Percentiles rank a stretch among this genome's conserved stretches.
Conservation (phyloP, 1,284 basidiomycete genomes). For the Trametes versicolor region DNA sequence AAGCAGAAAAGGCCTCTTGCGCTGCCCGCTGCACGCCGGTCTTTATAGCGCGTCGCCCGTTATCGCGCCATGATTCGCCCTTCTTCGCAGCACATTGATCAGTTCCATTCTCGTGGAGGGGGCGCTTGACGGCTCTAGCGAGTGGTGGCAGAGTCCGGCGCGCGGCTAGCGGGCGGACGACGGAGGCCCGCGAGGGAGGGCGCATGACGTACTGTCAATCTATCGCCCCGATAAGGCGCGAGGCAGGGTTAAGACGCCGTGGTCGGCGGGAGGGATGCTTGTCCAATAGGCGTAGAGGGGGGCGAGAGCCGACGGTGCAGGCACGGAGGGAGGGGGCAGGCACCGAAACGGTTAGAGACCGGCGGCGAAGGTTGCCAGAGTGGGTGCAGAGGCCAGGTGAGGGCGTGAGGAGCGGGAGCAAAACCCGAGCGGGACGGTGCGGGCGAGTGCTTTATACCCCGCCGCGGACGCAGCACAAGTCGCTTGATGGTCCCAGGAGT, state of each 20-base stretch:
- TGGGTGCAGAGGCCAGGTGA: background rate
- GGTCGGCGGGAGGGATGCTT: slow-evolving; percentile 1
- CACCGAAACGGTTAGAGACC: background rate
- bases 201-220: slow-evolving; percentile 13
- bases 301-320: background rate
- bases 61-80: slow-evolving; percentile 4
- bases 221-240: slow-evolving; percentile 8
- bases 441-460: slow-evolving; percentile 2
- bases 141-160: slow-evolving; percentile 3
- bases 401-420: background rate
- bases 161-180: slow-evolving; percentile 7
- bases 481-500: background rate
- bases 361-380: background rate
- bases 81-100: slow-evolving; percentile 6
- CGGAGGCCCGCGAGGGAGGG: background rate
- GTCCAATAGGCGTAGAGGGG: slow-evolving; percentile 8
- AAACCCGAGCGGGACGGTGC: no score
- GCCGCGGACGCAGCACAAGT: background rate
- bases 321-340: background rate
- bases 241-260: background rate
- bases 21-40: background rate
- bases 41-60: slow-evolving; percentile 6
- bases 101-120: slow-evolving; percentile 10
- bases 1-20: background rate
- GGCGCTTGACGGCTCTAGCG: slow-evolving; percentile 8